These are phyloP conservation scores for Chytriomyces sp. DNA, from an alignment of 192 early-diverging fungal species.

Conservation along the genomic window DNA sequence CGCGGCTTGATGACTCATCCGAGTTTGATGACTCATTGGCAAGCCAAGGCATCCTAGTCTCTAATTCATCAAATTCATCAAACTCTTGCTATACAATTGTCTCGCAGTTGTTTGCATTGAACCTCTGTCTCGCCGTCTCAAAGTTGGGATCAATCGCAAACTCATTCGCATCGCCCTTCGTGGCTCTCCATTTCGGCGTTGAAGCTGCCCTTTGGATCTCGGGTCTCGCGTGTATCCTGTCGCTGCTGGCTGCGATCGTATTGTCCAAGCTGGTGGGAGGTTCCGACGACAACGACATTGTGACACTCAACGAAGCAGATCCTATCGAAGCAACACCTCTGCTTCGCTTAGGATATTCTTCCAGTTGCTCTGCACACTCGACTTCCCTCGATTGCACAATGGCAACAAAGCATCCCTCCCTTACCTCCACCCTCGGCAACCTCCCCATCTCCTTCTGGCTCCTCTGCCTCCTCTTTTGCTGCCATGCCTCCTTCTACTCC, in stretches of 20 bases:
- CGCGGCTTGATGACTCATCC: too few relatives aligned
- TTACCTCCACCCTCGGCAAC: neutral
- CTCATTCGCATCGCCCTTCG: constrained; percentile 49
- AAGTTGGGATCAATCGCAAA: constrained; percentile 56
- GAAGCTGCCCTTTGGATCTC: constrained; percentile 47
- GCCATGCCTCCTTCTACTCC: constrained; percentile 52
- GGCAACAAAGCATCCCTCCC: neutral
- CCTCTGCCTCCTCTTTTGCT: constrained; percentile 36
- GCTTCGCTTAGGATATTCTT: neutral
- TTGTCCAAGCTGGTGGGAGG: too few relatives aligned
- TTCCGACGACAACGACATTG: neutral
- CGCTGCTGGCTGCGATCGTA: constrained; percentile 25
- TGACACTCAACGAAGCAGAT: neutral
- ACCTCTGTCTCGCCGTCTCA: constrained; percentile 37
- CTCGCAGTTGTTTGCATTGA: constrained; percentile 46
- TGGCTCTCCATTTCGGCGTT: constrained; percentile 25
- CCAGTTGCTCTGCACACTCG: neutral
- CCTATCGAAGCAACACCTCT: neutral
- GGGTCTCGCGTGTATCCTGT: constrained; percentile 43
- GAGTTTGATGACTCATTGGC: too few relatives aligned
- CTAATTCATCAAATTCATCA: too few relatives aligned
- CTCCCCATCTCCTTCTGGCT: constrained; percentile 55
- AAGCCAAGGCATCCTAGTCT: too few relatives aligned
- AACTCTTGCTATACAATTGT: too few relatives aligned
- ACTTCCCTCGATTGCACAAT: neutral